Conservation (phyloP, 305 asterid genomes). For the Solanum hybrid region DNA sequence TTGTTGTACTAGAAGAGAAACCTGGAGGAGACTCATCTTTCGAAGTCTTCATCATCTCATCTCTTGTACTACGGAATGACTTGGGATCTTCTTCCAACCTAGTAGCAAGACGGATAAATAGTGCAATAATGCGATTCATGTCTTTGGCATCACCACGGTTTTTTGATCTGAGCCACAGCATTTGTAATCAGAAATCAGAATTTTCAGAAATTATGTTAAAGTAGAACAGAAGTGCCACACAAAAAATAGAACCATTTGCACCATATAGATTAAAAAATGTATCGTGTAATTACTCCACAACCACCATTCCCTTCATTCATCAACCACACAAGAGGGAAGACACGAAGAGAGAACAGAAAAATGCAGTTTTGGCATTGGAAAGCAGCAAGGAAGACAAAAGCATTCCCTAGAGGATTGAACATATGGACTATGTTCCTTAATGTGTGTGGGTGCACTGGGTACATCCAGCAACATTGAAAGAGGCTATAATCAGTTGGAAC, state of each 20-base stretch:
- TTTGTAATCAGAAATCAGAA: not conserved
- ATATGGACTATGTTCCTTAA: not conserved
- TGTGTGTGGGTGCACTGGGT: not conserved
- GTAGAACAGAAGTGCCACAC: not conserved
- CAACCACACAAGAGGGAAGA: not conserved
- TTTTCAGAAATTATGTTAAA: not conserved
- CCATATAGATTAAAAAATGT: not conserved
- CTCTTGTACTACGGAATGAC: slow-evolving; percentile 37
- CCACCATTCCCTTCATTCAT: not conserved
- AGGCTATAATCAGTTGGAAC: not conserved
- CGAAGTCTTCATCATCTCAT: slow-evolving; percentile 47
- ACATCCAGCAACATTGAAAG: not conserved
- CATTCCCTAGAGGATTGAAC: not conserved
- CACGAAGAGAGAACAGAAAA: not conserved
- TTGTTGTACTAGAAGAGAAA: slow-evolving; percentile 54
- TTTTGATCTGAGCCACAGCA: slow-evolving; percentile 44
- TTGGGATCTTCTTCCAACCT: slow-evolving; percentile 71
- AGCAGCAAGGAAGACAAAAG: not conserved
- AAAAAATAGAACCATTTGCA: not conserved
- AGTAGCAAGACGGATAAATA: slow-evolving; percentile 75
- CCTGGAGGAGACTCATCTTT: slow-evolving; percentile 83
- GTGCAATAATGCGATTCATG: slow-evolving; percentile 54
- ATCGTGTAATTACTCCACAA: not conserved
- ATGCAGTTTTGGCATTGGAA: not conserved
- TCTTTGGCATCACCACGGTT: slow-evolving; percentile 55